These are phyloP conservation scores for Entomortierella lignicola DNA, from an alignment of 192 early-diverging fungal species.

Conservation along the genomic window DNA sequence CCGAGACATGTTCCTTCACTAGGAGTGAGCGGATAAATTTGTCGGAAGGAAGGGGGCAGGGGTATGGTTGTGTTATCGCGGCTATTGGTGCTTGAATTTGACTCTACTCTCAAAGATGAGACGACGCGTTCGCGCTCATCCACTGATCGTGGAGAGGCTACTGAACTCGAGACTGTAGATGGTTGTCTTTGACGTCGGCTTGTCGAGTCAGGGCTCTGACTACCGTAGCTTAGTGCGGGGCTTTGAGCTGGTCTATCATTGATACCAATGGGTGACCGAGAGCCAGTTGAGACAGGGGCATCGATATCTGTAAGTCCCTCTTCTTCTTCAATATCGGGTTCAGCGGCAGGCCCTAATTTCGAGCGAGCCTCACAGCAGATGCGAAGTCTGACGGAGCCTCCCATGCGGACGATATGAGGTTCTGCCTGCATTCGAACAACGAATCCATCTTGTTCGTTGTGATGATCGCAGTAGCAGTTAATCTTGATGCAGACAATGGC, in stretches of 20 bases:
- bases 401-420: conserved; percentile 25
- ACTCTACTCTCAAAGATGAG: conserved; percentile 13
- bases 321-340: conserved; percentile 41
- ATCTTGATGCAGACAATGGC: conserved; percentile 47
- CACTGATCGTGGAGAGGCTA: conserved; percentile 31
- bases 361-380: conserved; percentile 51
- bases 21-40: conserved; percentile 41
- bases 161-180: conserved; percentile 32
- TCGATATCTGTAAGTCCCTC: conserved; percentile 51
- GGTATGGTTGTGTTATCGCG: not conserved
- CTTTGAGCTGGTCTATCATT: conserved; percentile 27
- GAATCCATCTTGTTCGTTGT: conserved; percentile 47
- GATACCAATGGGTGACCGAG: conserved; percentile 13
- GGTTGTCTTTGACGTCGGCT: conserved; percentile 12
- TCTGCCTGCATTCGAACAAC: conserved; percentile 35
- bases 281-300: conserved; percentile 41
- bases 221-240: conserved; percentile 38
- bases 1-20: conserved; percentile 46
- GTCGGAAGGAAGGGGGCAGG: conserved; percentile 22
- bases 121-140: conserved; percentile 38
- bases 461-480: conserved; percentile 51
- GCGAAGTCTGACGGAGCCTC: conserved; percentile 38
- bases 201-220: conserved; percentile 24
- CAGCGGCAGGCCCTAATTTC: conserved; percentile 26
- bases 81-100: not conserved